Evolutionary conservation across 2,329 filamentous ascomycete species (phyloP).

Genomic region (Dendrostoma leiphaemia): DNA sequence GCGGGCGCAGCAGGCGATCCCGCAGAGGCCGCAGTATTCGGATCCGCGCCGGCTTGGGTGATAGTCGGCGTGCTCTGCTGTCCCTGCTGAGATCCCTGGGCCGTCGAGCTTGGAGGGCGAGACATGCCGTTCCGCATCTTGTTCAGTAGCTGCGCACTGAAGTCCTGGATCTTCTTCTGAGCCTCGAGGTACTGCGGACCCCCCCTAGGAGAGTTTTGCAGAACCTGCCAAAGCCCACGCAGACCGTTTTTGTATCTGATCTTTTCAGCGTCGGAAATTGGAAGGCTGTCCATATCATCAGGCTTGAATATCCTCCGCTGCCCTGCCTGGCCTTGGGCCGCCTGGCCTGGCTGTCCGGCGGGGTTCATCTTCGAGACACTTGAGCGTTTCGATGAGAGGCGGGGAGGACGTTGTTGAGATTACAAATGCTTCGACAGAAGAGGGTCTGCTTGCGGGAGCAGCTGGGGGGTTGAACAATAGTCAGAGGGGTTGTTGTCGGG

Average conservation of each 20-base stretch:
- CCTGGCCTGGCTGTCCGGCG: constrained; percentile 20
- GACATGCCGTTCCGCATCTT: constrained; percentile 44
- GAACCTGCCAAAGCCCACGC: constrained; percentile 50
- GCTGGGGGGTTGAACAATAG: no score
- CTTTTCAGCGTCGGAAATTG: constrained; percentile 54
- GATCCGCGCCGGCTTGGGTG: constrained; percentile 9
- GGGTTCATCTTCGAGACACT: constrained; percentile 11
- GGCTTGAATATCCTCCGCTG: constrained; percentile 46
- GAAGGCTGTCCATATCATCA: constrained; percentile 49
- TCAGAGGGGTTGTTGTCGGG: no score
- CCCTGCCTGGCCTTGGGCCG: constrained; percentile 19
- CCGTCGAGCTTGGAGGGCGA: background rate
- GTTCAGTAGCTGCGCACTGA: constrained; percentile 54
- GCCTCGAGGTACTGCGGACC: constrained; percentile 49
- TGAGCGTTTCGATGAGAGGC: background rate
- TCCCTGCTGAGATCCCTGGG: constrained; percentile 19
- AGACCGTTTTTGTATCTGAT: constrained; percentile 58
- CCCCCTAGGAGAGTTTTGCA: constrained; percentile 45
- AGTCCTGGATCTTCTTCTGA: constrained; percentile 57
- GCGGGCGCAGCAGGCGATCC: constrained; percentile 8
- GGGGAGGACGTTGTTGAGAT: background rate
- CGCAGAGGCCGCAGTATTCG: constrained; percentile 9
- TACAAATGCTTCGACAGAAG: background rate
- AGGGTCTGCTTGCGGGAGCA: no score
- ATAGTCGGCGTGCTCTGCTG: constrained; percentile 21